Percentiles rank a stretch among this genome's conserved stretches.
These are phyloP conservation scores for Dactylellina haptotyla DNA, from an alignment of 2,329 filamentous ascomycete genomes.

Conservation along the genomic window DNA sequence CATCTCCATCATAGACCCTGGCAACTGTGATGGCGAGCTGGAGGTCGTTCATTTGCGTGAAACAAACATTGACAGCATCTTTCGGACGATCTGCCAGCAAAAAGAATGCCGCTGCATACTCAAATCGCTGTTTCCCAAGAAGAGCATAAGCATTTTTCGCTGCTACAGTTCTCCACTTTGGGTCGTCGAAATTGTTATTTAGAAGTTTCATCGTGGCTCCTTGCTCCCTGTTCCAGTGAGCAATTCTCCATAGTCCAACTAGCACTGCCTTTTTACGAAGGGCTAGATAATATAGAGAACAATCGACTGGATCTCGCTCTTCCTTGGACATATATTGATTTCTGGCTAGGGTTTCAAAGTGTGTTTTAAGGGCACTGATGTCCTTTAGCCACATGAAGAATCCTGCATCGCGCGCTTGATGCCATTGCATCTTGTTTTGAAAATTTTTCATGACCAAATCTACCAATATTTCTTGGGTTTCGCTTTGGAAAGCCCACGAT, in stretches of 20 bases:
- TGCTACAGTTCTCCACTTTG: slow-evolving; percentile 86
- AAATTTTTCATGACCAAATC: slow-evolving; percentile 84
- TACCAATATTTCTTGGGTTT: slow-evolving; percentile 85
- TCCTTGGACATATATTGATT: slow-evolving; percentile 93
- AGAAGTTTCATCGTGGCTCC: slow-evolving; percentile 79
- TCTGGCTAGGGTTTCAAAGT: slow-evolving; percentile 89
- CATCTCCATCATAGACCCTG: slow-evolving; percentile 87
- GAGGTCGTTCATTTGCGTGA: slow-evolving; percentile 86
- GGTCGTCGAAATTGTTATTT: slow-evolving; percentile 88
- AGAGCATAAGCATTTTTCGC: slow-evolving; percentile 96
- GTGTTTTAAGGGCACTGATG: slow-evolving; percentile 75
- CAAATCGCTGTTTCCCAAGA: slow-evolving; percentile 88
- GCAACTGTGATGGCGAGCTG: slow-evolving; percentile 90
- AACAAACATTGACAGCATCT: slow-evolving; percentile 85
- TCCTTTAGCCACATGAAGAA: slow-evolving; percentile 96
- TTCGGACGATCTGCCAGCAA: slow-evolving; percentile 84
- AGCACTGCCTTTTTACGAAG: slow-evolving; percentile 89
- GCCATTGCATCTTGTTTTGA: slow-evolving; percentile 83
- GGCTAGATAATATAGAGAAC: slow-evolving; percentile 89
- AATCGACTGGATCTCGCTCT: slow-evolving; percentile 88
- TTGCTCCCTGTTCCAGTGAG: slow-evolving; percentile 88
- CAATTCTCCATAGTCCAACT: slow-evolving; percentile 93
- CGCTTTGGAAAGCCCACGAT: slow-evolving; percentile 84
- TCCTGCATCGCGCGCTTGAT: slow-evolving; percentile 83
- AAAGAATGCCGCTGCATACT: slow-evolving; percentile 96